A percentile compares a stretch with the other conserved stretches of the same genome.
These are phyloP conservation scores for Eucalyptus erythrocorys DNA, from an alignment of 345 rosid species.

Conservation along the genomic window DNA sequence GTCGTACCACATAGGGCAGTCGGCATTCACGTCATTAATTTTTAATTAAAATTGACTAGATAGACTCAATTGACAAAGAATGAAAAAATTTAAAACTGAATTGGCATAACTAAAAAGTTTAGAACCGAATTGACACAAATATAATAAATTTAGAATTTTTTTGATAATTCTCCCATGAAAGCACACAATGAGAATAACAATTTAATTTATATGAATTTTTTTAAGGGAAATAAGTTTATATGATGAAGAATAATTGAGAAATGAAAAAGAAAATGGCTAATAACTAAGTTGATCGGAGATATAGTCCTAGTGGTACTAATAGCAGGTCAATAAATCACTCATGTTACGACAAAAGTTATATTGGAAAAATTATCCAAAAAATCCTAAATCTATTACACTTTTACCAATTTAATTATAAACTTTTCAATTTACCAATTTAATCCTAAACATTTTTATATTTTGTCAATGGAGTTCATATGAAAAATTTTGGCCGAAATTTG, in stretches of 20 bases:
- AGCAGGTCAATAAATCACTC: background rate
- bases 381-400: too few species aligned
- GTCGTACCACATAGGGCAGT: fast-evolving
- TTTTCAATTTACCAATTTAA: too few species aligned
- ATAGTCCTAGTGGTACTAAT: background rate
- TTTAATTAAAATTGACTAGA: fast-evolving
- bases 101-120: too few species aligned
- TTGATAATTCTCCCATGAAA: fast-evolving
- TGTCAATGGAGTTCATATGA: fast-evolving
- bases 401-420: fast-evolving
- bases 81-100: fast-evolving
- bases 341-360: background rate
- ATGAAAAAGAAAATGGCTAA: background rate
- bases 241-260: background rate
- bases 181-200: background rate
- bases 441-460: too few species aligned
- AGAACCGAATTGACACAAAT: fast-evolving
- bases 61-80: fast-evolving
- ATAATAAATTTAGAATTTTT: background rate
- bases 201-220: background rate
- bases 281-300: background rate
- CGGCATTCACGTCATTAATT: fast-evolving
- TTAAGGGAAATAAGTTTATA: background rate
- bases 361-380: too few species aligned
- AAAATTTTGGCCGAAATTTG: fast-evolving